Evolutionary conservation across 139 green algal species (phyloP), one percentile per base, ranked within the genome.

Genomic region (Desmodesmus armatus): DNA sequence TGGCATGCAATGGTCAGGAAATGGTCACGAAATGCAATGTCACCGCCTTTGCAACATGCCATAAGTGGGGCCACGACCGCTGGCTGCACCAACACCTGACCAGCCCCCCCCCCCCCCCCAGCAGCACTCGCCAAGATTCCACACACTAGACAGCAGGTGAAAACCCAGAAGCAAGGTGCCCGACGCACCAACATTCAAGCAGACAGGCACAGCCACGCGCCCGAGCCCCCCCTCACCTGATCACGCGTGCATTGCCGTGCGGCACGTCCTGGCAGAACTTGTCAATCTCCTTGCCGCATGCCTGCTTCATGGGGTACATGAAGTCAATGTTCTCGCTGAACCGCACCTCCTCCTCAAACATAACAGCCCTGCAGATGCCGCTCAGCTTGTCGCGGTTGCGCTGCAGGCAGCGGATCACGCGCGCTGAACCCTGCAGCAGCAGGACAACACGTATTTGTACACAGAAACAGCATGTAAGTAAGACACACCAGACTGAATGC

Each of bases 351-450:
- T 93, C 84, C 29, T 95, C 83, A 80, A 97, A 94, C 53, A 98
- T 88, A 2, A 90, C 91, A 15, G 93, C 90, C 35, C 89, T 84
- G 90, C 96, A 98, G 11, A 92, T 55, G 11, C 88, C 44, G 31
- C 65, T 90, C 41, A 98, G 92, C 86, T 92, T 77, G 29, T 92
- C 89, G 0, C 94, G 93, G 6, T 89, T 47, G 53, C 93, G 89
- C 65, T 94, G 91, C 75, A 98, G 88, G 91, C 96, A 98, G 47
- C 90, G 88, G 51, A 98, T 96, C 1, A 98, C 93, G n/a, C 95
- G 93, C 5, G 94, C 92, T 3, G 90, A 94, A 6, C 94, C 94
- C 90, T 95, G 91, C 51, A 75, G 27, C n/a, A 72, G 63, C 13
- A 72, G 17, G 0, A 2, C 3, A 69, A 73, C 44, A 47, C 67